Conservation (phyloP, 139 green algal species). For the Auxenochlorella protothecoides region DNA sequence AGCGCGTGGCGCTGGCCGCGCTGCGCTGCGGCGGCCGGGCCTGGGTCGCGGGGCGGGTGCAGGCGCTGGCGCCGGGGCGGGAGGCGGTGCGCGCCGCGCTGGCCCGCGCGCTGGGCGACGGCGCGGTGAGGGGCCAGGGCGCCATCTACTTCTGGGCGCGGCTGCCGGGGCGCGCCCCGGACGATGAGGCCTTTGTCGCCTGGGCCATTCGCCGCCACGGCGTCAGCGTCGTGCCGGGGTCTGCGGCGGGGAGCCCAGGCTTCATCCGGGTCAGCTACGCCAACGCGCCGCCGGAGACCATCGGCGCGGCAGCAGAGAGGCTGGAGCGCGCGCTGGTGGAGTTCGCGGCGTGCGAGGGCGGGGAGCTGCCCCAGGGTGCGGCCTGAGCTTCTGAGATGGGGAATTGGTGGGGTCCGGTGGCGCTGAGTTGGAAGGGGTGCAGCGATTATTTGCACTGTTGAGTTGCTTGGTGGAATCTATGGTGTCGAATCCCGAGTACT, state of each 20-base stretch:
- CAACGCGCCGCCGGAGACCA: constrained; percentile 60
- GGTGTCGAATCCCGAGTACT: not conserved
- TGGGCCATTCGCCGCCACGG: constrained; percentile 73
- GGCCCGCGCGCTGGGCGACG: constrained; percentile 1
- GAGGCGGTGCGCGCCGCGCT: no score
- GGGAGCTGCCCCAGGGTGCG: no score
- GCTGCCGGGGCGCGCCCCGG: constrained; percentile 53
- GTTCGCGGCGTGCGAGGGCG: constrained; percentile 32
- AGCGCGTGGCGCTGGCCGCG: constrained; percentile 58
- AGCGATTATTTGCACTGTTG: no score
- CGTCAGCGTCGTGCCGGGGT: constrained; percentile 84
- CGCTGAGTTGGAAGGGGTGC: no score
- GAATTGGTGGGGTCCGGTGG: no score
- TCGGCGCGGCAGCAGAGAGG: constrained; percentile 45
- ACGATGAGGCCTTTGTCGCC: constrained; percentile 65
- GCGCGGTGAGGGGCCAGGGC: constrained; percentile 59
- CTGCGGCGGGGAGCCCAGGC: constrained; percentile 67
- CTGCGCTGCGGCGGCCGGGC: constrained; percentile 28
- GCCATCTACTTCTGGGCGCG: constrained; percentile 87
- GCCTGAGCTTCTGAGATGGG: no score
- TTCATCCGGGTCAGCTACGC: constrained; percentile 64
- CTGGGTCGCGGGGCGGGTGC: constrained; percentile 47
- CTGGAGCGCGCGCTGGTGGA: constrained; percentile 62
- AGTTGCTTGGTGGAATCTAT: not conserved
- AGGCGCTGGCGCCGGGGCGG: constrained; percentile 58